Evolutionary conservation across 495 filamentous ascomycete genomes (phyloP).

Genomic region (Aspergillus avenaceus): DNA sequence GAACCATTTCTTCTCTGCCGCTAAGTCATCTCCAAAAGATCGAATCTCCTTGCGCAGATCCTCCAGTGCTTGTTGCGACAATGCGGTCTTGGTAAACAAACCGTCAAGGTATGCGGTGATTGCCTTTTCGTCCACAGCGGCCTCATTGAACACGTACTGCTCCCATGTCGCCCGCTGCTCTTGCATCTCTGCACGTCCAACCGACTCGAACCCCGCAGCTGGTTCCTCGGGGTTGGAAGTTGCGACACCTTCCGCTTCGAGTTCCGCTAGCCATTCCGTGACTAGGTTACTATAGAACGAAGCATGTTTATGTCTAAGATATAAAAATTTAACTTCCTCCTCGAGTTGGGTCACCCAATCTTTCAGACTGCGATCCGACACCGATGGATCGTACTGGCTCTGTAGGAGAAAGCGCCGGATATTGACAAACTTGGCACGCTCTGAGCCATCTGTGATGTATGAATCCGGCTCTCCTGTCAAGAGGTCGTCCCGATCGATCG

Average conservation of each 20-base stretch:
- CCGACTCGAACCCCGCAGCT: constrained; percentile 24
- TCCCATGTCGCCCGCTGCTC: constrained; percentile 54
- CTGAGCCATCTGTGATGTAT: constrained; percentile 9
- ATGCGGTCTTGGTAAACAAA: constrained; percentile 44
- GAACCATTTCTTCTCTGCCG: constrained; percentile 27
- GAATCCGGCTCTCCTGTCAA: constrained; percentile 17
- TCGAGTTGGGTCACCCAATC: constrained; percentile 48
- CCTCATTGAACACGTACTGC: constrained; percentile 48
- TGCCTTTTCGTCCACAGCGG: constrained; percentile 37
- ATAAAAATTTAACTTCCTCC: constrained; percentile 45
- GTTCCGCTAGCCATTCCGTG: constrained; percentile 54
- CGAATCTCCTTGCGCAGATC: constrained; percentile 38
- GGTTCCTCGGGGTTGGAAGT: constrained; percentile 5
- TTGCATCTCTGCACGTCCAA: constrained; percentile 46
- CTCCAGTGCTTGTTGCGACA: constrained; percentile 39
- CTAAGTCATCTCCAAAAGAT: constrained; percentile 40
- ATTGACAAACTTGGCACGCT: constrained; percentile 28
- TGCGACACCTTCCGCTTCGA: constrained; percentile 18
- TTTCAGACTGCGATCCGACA: constrained; percentile 40
- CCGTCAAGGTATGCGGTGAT: constrained; percentile 48
- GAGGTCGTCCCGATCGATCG: constrained; percentile 35
- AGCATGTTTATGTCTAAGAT: constrained; percentile 56
- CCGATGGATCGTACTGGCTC: constrained; percentile 51
- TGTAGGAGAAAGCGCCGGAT: constrained; percentile 53
- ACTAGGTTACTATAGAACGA: constrained; percentile 58